Percentiles rank a stretch among this genome's conserved stretches.
phyloP scores from a whole-genome alignment of 2,329 filamentous ascomycete species.

The Pseudogymnoascus sp. region DNA sequence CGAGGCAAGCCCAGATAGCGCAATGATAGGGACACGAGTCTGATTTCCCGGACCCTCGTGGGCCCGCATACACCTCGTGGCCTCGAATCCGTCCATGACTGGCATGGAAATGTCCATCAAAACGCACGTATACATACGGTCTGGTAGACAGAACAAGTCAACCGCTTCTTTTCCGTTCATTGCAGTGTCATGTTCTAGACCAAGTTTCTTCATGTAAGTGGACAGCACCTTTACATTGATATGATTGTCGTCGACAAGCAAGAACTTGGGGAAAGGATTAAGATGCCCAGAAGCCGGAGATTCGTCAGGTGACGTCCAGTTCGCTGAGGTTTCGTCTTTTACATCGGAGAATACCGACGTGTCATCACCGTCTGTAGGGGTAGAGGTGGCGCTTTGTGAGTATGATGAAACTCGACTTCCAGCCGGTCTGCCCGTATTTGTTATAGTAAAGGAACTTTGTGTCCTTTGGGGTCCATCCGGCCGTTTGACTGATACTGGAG shows the following conservation, averaged over 20 bases:
- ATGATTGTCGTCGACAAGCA: conserved; percentile 37
- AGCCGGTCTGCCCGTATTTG: neutral
- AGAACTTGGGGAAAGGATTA: conserved; percentile 15
- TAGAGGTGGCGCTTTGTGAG: neutral
- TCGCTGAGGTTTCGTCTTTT: neutral
- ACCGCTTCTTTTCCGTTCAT: conserved; percentile 40
- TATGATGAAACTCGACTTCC: neutral
- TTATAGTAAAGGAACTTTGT: neutral
- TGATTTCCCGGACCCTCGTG: conserved; percentile 40
- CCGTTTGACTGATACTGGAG: neutral
- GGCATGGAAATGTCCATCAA: conserved; percentile 47
- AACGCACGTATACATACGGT: conserved; percentile 17
- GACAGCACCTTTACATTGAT: conserved; percentile 33
- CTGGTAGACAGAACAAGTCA: conserved; percentile 17
- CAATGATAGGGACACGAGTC: conserved; percentile 40
- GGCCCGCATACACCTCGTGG: conserved; percentile 40
- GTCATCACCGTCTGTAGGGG: neutral
- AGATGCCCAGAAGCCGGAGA: neutral
- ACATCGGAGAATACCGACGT: neutral
- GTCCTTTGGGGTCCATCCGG: neutral
- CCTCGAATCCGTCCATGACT: conserved; percentile 42
- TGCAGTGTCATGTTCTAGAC: conserved; percentile 32
- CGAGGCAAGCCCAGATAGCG: conserved; percentile 45
- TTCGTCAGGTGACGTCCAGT: neutral
- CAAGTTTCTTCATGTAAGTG: conserved; percentile 27